These are phyloP conservation scores for Cicer bijugum DNA, from an alignment of 306 rosid genomes.

Conservation along the genomic window DNA sequence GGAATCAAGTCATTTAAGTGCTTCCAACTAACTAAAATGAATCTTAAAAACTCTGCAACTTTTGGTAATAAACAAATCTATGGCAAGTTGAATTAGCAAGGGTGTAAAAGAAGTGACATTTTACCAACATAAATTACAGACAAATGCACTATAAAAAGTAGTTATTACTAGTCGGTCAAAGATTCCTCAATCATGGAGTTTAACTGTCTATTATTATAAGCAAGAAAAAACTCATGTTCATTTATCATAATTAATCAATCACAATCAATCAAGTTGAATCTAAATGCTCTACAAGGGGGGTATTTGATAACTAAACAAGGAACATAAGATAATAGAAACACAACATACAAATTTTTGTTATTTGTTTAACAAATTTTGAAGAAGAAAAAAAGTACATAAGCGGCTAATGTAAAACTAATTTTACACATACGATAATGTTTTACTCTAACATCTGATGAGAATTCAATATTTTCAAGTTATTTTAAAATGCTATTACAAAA, in stretches of 20 bases:
- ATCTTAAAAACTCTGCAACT: neutral
- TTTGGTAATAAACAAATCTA: neutral
- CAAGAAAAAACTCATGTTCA: constrained; percentile 5
- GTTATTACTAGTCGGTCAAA: neutral
- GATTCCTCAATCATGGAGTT: neutral
- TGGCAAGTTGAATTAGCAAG: neutral
- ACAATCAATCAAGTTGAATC: constrained; percentile 6
- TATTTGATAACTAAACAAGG: neutral
- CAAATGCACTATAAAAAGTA: no score
- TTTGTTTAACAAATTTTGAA: no score
- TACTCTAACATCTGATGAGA: no score
- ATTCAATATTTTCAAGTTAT: no score
- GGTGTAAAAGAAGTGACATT: neutral
- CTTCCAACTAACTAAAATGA: constrained; percentile 1
- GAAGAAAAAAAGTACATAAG: no score
- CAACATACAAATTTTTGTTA: neutral
- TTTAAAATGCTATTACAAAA: no score
- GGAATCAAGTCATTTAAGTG: neutral
- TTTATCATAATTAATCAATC: neutral
- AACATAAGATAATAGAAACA: neutral
- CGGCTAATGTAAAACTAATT: no score
- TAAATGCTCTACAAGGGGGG: no score
- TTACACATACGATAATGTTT: no score
- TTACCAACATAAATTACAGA: no score
- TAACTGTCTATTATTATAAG: no score